A percentile compares a stretch with the other conserved stretches of the same genome.
These are phyloP conservation scores for Testicularia cyperi DNA, from an alignment of 1,284 basidiomycete genomes.

Conservation along the genomic window DNA sequence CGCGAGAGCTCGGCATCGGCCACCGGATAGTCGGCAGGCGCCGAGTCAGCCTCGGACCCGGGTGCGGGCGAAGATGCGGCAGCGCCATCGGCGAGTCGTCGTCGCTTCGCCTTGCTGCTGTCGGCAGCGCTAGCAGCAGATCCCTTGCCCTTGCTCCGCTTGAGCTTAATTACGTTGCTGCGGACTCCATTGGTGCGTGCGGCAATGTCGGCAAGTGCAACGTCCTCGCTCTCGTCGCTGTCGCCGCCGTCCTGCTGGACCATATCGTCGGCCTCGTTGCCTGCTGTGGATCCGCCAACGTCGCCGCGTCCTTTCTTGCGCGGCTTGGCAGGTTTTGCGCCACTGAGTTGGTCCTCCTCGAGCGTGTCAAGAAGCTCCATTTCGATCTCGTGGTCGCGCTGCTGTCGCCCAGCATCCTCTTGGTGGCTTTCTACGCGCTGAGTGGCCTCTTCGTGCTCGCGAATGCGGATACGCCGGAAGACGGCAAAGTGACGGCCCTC, in stretches of 20 bases:
- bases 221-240: conserved; percentile 28
- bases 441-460: conserved; percentile 32
- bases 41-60: conserved; percentile 24
- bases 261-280: conserved; percentile 32
- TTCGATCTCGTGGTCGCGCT: conserved; percentile 51
- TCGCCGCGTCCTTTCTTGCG: conserved; percentile 1
- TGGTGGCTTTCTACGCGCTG: conserved; percentile 21
- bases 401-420: conserved; percentile 35
- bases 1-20: conserved; percentile 9
- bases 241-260: conserved; percentile 19
- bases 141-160: conserved; percentile 35
- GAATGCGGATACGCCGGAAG: conserved; percentile 31
- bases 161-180: conserved; percentile 40
- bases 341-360: conserved; percentile 19
- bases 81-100: conserved; percentile 17
- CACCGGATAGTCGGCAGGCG: conserved; percentile 23
- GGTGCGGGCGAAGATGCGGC: conserved; percentile 23
- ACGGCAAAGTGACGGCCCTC: conserved; percentile 44
- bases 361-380: conserved; percentile 54
- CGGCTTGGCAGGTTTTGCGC: conserved; percentile 7
- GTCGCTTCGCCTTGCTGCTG: conserved; percentile 24
- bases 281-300: conserved; percentile 3
- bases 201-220: conserved; percentile 31
- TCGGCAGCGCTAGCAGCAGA: conserved; percentile 8
- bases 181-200: conserved; percentile 15